Conservation (phyloP, 257 asterid species). For the Nicotiana tabacum region DNA sequence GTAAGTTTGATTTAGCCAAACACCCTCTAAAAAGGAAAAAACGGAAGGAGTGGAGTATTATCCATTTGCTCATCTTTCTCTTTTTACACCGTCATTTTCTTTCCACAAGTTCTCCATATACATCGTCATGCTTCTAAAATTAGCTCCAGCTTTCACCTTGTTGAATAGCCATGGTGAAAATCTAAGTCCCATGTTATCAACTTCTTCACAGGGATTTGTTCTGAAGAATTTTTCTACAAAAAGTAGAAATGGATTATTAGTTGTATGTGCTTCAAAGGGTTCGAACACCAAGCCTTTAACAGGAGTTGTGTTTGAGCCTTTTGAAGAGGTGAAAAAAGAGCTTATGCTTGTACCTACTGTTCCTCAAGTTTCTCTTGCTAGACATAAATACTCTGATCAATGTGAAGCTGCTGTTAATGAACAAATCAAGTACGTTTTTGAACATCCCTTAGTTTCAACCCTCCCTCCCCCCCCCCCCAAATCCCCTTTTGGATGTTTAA, state of each 20-base stretch:
- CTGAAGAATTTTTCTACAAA: neutral
- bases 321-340: conserved; percentile 39
- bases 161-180: conserved; percentile 2
- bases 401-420: conserved; percentile 47
- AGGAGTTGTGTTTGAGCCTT: conserved; percentile 16
- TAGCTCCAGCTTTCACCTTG: neutral
- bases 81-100: neutral
- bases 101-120: too few species aligned
- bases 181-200: neutral
- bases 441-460: neutral
- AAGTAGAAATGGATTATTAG: neutral
- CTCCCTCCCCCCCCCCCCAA: too few species aligned
- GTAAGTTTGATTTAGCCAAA: too few species aligned
- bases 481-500: too few species aligned
- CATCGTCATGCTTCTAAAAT: neutral
- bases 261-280: conserved; percentile 7
- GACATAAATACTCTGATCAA: conserved; percentile 36
- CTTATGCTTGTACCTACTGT: conserved; percentile 35
- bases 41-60: too few species aligned
- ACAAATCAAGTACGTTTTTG: conserved; percentile 41
- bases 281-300: neutral
- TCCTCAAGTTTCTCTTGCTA: conserved; percentile 47
- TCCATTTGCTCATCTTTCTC: neutral
- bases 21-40: too few species aligned
- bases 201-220: neutral